Conservation (phyloP, 2,329 filamentous ascomycete genomes). For the Eutypella sp. region DNA sequence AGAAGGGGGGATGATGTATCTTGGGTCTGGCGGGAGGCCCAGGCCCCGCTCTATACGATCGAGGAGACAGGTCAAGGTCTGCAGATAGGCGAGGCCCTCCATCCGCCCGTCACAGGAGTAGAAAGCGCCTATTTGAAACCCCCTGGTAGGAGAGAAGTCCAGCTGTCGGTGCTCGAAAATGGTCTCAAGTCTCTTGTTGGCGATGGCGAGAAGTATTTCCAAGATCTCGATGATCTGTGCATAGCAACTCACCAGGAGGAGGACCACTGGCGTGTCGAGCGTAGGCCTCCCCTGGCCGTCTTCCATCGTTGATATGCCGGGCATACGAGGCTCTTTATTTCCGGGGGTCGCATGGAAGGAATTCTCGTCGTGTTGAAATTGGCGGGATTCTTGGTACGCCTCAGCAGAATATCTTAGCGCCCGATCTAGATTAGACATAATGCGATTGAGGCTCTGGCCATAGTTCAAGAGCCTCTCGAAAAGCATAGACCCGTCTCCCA, state of each 20-base stretch:
- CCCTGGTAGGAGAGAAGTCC: constrained; percentile 9
- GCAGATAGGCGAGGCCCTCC: constrained; percentile 12
- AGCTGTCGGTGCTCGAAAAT: constrained; percentile 9
- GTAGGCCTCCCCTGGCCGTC: not conserved
- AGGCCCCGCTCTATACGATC: constrained; percentile 14
- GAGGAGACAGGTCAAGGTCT: constrained; percentile 12
- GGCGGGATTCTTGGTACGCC: no score
- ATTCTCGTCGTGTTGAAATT: no score
- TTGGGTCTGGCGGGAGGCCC: constrained; percentile 11
- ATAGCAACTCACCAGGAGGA: constrained; percentile 15
- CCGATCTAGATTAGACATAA: not conserved
- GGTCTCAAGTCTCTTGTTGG: no score
- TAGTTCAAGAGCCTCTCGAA: not conserved
- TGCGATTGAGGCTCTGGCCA: not conserved
- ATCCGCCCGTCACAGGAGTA: constrained; percentile 13
- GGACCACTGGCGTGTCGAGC: constrained; percentile 9
- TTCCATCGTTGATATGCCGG: not conserved
- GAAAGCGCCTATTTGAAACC: constrained; percentile 13
- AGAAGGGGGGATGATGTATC: not conserved
- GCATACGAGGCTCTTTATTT: no score
- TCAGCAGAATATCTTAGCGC: not conserved
- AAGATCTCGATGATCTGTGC: constrained; percentile 12
- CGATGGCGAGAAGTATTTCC: no score
- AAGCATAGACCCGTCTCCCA: not conserved
- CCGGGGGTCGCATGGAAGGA: not conserved